Percentiles rank a stretch among this genome's conserved stretches.
phyloP scores from a whole-genome alignment of 169 alveolate species.

The Plasmodium vivax region DNA sequence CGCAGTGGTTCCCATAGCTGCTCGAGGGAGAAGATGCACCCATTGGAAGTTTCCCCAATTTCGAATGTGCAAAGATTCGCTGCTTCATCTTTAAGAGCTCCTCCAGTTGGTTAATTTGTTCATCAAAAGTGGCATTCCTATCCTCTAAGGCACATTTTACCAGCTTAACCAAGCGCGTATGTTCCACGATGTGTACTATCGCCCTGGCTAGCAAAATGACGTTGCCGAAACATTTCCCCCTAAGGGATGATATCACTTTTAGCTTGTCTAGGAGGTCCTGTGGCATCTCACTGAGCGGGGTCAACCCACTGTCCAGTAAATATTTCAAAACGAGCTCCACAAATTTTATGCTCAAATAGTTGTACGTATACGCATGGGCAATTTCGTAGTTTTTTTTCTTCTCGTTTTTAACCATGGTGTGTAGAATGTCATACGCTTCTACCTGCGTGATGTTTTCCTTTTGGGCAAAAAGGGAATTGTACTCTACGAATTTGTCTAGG shows the following conservation, averaged over 20 bases:
- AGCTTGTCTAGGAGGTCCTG: slow-evolving; percentile 4
- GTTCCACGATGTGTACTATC: slow-evolving; percentile 8
- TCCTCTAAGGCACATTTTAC: slow-evolving; percentile 1
- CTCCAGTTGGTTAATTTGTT: background rate
- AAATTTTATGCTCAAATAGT: slow-evolving; percentile 52
- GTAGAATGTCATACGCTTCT: slow-evolving; percentile 50
- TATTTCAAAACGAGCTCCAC: slow-evolving; percentile 12
- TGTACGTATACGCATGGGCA: slow-evolving; percentile 73
- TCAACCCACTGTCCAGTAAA: background rate
- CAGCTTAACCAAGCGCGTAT: background rate
- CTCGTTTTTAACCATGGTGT: slow-evolving; percentile 7
- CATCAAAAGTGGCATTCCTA: background rate
- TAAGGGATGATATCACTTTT: slow-evolving; percentile 23
- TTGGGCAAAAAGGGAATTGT: slow-evolving; percentile 39
- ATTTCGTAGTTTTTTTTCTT: slow-evolving; percentile 61
- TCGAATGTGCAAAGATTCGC: background rate
- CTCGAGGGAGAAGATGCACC: background rate
- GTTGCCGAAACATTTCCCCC: slow-evolving; percentile 34
- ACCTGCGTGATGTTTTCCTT: slow-evolving; percentile 55
- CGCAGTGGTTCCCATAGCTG: slow-evolving; percentile 1
- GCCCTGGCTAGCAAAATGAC: slow-evolving; percentile 3
- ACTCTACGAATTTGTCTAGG: slow-evolving; percentile 55
- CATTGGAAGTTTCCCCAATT: background rate
- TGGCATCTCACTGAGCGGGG: background rate
- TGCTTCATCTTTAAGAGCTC: background rate